Evolutionary conservation across 352 stramenopile species (phyloP).

Genomic region (Chrysophaeum taylorii): DNA sequence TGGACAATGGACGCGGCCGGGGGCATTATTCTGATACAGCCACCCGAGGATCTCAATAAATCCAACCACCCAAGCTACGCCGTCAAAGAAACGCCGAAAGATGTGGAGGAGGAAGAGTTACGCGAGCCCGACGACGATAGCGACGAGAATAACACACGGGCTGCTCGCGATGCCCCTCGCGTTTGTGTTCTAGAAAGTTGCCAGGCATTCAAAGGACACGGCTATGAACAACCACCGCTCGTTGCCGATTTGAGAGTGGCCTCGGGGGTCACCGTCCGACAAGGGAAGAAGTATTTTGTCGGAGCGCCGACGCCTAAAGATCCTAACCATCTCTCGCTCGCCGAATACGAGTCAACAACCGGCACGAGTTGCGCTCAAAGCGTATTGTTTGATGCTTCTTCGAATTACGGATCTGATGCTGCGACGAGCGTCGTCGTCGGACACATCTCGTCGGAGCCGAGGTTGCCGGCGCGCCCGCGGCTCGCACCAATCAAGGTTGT

Average conservation of each 20-base stretch:
- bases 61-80: too few relatives aligned
- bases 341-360: background rate
- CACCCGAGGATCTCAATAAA: too few relatives aligned
- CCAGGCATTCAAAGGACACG: too few relatives aligned
- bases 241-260: background rate
- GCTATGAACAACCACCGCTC: too few relatives aligned
- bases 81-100: too few relatives aligned
- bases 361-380: background rate
- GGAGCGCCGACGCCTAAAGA: background rate
- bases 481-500: background rate
- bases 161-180: too few relatives aligned
- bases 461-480: background rate
- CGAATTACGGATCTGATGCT: background rate
- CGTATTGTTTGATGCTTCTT: background rate
- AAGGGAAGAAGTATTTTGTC: background rate
- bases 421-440: background rate
- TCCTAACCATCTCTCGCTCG: background rate
- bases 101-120: too few relatives aligned
- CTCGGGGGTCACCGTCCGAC: background rate
- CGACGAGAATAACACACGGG: too few relatives aligned
- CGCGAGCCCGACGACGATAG: too few relatives aligned
- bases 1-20: too few relatives aligned
- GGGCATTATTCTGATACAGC: too few relatives aligned
- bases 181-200: too few relatives aligned
- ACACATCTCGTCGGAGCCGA: background rate